These are phyloP conservation scores for Elsinoe perseae DNA, from an alignment of 2,329 filamentous ascomycete species.

Conservation along the genomic window DNA sequence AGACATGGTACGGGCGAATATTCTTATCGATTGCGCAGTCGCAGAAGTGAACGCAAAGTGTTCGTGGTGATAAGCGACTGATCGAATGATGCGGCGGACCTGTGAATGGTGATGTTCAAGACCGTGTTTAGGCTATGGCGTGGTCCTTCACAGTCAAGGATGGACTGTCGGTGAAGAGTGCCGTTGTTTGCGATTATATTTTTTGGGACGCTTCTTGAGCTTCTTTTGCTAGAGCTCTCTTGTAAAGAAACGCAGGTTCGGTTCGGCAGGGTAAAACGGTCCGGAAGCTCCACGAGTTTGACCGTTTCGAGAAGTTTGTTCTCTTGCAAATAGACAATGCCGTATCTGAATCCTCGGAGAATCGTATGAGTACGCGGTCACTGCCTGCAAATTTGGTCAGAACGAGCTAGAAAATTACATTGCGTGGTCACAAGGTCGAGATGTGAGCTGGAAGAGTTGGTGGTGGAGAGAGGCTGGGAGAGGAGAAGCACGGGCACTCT, in stretches of 20 bases:
- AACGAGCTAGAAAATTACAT: neutral
- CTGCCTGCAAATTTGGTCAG: neutral
- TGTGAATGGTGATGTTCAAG: neutral
- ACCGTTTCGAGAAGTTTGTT: neutral
- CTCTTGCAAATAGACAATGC: neutral
- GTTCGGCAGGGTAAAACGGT: conserved; percentile 11
- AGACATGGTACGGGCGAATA: neutral
- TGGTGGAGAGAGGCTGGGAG: conserved; percentile 10
- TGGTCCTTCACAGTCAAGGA: neutral
- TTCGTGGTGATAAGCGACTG: neutral
- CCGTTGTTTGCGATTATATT: conserved; percentile 1
- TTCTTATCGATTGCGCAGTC: conserved; percentile 8
- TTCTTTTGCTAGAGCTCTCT: conserved; percentile 7
- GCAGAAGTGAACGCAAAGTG: neutral
- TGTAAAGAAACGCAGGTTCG: conserved; percentile 7
- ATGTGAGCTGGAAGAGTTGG: conserved; percentile 3
- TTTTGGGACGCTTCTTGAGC: conserved; percentile 1
- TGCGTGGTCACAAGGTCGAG: neutral
- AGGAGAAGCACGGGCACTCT: neutral
- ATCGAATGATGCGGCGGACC: neutral
- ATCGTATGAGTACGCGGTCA: neutral
- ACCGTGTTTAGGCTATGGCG: neutral
- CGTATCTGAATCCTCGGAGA: neutral
- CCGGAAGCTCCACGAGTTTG: conserved; percentile 7
- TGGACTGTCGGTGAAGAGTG: neutral